phyloP scores from a whole-genome alignment of 2,329 filamentous ascomycete genomes.

The Sclerotinia sclerotiorum region DNA sequence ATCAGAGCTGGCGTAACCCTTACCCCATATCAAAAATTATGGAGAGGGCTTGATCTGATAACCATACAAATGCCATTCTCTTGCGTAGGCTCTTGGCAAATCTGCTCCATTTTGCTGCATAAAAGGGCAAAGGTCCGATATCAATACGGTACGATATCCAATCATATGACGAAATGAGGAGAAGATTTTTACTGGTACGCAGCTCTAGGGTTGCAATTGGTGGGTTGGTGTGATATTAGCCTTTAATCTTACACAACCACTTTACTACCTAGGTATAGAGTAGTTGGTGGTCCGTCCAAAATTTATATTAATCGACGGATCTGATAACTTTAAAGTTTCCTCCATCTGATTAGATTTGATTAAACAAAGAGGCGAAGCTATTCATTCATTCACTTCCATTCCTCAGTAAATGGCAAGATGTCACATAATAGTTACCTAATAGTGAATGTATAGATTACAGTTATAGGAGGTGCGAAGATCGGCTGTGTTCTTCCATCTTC shows the following conservation, averaged over 20 bases:
- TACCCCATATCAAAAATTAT: constrained; percentile 1
- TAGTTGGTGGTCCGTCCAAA: background rate
- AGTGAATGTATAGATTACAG: background rate
- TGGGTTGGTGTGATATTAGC: background rate
- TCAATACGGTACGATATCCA: background rate
- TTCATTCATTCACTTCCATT: background rate
- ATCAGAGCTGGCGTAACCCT: constrained; percentile 7
- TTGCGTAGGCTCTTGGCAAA: background rate
- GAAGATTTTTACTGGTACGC: background rate
- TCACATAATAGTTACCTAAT: background rate
- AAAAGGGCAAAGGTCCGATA: background rate
- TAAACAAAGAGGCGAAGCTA: background rate
- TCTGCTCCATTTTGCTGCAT: background rate
- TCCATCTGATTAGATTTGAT: constrained; percentile 13
- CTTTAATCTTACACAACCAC: background rate
- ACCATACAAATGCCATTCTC: constrained; percentile 1
- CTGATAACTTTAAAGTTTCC: constrained; percentile 19
- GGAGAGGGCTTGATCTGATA: background rate
- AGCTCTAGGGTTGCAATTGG: background rate
- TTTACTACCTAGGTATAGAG: background rate
- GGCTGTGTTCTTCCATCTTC: background rate
- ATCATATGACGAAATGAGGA: background rate
- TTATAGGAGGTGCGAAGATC: too few species aligned
- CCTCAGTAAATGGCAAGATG: background rate
- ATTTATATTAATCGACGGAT: background rate